These are phyloP conservation scores for Gillenia trifoliata DNA, from an alignment of 306 rosid genomes.

Conservation along the genomic window DNA sequence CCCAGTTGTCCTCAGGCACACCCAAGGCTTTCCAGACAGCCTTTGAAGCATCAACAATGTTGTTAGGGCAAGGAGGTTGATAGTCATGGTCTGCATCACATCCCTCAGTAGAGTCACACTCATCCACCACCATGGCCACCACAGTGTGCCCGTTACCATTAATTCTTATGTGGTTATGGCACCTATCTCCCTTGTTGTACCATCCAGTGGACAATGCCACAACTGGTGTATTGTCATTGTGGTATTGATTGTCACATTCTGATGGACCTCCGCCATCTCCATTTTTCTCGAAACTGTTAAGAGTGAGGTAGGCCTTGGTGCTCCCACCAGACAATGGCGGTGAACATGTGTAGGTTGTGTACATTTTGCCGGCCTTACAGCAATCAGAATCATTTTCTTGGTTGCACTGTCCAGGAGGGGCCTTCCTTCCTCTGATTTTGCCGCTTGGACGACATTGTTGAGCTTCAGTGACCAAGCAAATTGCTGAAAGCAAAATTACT, in stretches of 20 bases:
- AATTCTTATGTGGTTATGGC: conserved; percentile 29
- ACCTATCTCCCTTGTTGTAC: conserved; percentile 35
- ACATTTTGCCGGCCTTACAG: conserved; percentile 26
- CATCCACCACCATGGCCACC: conserved; percentile 54
- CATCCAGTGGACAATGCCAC: conserved; percentile 54
- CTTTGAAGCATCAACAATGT: conserved; percentile 43
- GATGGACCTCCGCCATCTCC: conserved; percentile 53
- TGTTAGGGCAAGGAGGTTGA: conserved; percentile 46
- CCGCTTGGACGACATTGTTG: too few relatives aligned
- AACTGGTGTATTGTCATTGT: conserved; percentile 26
- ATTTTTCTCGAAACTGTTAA: conserved; percentile 31
- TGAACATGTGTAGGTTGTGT: conserved; percentile 34
- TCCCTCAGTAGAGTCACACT: conserved; percentile 54
- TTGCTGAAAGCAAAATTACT: background rate
- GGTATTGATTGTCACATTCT: conserved; percentile 39
- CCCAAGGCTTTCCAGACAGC: conserved; percentile 34
- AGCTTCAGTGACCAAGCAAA: background rate
- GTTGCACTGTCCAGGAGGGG: too few relatives aligned
- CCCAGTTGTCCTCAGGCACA: conserved; percentile 18
- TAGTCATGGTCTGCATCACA: conserved; percentile 44
- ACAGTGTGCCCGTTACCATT: conserved; percentile 46
- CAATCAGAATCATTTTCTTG: too few relatives aligned
- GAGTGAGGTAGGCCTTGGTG: conserved; percentile 39
- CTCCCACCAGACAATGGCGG: conserved; percentile 12
- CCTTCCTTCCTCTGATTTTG: too few relatives aligned